A percentile compares a stretch with the other conserved stretches of the same genome.
Conservation (phyloP, 306 rosid genomes). For the Citrullus amarus region DNA sequence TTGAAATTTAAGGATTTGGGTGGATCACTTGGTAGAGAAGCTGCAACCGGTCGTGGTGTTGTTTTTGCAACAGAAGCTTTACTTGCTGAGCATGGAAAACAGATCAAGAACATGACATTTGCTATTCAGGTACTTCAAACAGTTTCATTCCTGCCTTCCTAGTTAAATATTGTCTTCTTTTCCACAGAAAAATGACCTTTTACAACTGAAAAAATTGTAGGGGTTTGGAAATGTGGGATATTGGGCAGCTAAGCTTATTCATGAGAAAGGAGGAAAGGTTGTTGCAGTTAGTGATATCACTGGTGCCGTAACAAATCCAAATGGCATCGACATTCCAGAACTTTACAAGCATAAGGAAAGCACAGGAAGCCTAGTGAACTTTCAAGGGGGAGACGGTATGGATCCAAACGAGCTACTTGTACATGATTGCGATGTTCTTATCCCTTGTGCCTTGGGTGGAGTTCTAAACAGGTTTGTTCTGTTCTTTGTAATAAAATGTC, state of each 20-base stretch:
- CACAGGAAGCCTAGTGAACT: conserved; percentile 31
- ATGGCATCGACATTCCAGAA: conserved; percentile 30
- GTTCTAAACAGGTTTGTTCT: conserved; percentile 41
- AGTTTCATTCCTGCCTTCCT: neutral
- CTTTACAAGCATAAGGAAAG: conserved; percentile 33
- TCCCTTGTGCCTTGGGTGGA: conserved; percentile 59
- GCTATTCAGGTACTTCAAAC: conserved; percentile 34
- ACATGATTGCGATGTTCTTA: conserved; percentile 46
- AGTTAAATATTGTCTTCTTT: neutral
- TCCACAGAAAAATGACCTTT: neutral
- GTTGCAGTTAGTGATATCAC: conserved; percentile 48
- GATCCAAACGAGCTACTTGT: conserved; percentile 30
- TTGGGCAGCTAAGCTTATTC: conserved; percentile 43
- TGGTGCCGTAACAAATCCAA: conserved; percentile 38
- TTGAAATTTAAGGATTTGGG: conserved; percentile 36
- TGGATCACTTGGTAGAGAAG: conserved; percentile 57
- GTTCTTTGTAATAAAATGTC: neutral
- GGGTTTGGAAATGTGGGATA: conserved; percentile 92
- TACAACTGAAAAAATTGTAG: conserved; percentile 10
- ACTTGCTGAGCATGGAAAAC: conserved; percentile 48
- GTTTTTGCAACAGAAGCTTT: conserved; percentile 49
- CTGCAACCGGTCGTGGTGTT: conserved; percentile 60
- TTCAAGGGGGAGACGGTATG: conserved; percentile 33
- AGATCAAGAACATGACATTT: conserved; percentile 33
- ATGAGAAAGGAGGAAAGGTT: conserved; percentile 44